Percentiles rank a stretch among this genome's conserved stretches.
These are phyloP conservation scores for Geoglossum cookeanum DNA, from an alignment of 2,329 filamentous ascomycete species.

Conservation along the genomic window DNA sequence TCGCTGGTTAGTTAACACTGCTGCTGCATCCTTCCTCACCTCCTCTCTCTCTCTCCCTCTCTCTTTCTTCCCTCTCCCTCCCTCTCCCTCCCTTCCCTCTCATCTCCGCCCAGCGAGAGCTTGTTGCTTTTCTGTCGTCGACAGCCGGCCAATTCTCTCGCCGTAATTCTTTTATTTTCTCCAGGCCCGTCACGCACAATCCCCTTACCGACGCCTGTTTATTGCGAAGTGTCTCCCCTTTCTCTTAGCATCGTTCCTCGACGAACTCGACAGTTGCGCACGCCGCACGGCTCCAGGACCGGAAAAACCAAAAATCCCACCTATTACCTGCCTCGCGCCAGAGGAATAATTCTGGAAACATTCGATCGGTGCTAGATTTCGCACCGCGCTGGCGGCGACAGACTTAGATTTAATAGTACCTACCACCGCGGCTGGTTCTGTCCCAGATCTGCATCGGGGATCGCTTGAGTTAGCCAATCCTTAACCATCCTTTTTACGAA, in stretches of 20 bases:
- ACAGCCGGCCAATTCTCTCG: background rate
- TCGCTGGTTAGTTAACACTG: too few species aligned
- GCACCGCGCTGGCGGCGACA: background rate
- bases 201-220: background rate
- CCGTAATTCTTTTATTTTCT: background rate
- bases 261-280: background rate
- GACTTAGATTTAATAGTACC: background rate
- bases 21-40: too few species aligned
- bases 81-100: background rate
- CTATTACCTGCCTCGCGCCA: background rate
- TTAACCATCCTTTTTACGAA: background rate
- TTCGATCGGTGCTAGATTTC: background rate
- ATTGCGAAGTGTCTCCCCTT: constrained; percentile 1
- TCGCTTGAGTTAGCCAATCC: background rate
- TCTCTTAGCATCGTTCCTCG: constrained; percentile 1
- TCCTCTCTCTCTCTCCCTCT: background rate
- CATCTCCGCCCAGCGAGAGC: background rate
- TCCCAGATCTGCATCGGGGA: background rate
- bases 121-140: background rate
- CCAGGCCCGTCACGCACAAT: background rate
- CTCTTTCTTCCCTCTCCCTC: background rate
- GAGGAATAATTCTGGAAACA: background rate
- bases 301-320: background rate
- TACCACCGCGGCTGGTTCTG: background rate
- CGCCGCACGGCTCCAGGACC: constrained; percentile 1